Evolutionary conservation across 2,329 filamentous ascomycete species (phyloP).

Genomic region (Aspergillus quadrilineatus): DNA sequence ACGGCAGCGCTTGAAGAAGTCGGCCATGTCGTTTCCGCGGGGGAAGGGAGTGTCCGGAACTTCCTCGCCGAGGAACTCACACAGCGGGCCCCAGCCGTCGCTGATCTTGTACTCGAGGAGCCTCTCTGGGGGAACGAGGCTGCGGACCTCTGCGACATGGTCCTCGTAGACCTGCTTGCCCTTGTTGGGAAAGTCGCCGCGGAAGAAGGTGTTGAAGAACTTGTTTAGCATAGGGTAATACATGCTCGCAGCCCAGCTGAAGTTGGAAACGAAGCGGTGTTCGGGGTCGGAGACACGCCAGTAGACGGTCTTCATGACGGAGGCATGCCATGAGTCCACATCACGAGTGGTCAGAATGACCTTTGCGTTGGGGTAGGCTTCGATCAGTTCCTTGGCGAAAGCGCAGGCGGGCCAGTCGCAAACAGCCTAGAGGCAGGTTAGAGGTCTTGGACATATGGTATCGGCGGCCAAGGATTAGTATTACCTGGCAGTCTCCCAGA

Average conservation of each 20-base stretch:
- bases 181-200: constrained; percentile 63
- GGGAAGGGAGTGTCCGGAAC: constrained; percentile 53
- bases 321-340: constrained; percentile 63
- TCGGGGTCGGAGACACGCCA: constrained; percentile 66
- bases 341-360: constrained; percentile 67
- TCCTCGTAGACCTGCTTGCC: constrained; percentile 63
- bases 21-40: constrained; percentile 54
- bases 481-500: constrained; percentile 59
- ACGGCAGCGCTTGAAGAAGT: constrained; percentile 56
- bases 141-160: constrained; percentile 55
- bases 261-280: constrained; percentile 54
- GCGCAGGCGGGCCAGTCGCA: constrained; percentile 68
- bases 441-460: background rate
- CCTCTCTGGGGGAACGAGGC: constrained; percentile 49
- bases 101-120: constrained; percentile 56
- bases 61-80: constrained; percentile 55
- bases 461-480: background rate
- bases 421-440: constrained; percentile 50
- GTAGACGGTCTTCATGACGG: constrained; percentile 66
- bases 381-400: constrained; percentile 68
- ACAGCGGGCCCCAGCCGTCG: constrained; percentile 56
- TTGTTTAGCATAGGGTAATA: constrained; percentile 70
- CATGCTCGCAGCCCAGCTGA: constrained; percentile 65
- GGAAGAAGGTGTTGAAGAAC: constrained; percentile 68
- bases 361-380: constrained; percentile 71